These are phyloP conservation scores for Puccinia novopanici DNA, from an alignment of 1,284 basidiomycete species.

Conservation along the genomic window DNA sequence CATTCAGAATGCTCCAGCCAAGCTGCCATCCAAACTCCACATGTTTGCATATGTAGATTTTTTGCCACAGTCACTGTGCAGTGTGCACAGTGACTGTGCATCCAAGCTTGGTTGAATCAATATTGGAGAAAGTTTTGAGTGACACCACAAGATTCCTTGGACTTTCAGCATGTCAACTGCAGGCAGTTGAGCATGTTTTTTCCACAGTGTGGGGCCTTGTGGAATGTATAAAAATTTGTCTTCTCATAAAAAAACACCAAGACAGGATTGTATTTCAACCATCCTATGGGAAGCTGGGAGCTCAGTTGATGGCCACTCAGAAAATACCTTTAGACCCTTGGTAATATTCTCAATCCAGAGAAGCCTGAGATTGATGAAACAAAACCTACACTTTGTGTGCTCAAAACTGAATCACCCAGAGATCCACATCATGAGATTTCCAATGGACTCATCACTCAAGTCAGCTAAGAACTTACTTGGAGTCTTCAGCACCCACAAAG, in stretches of 20 bases:
- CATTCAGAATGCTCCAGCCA: too few species aligned
- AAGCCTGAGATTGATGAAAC: neutral
- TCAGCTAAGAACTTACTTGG: neutral
- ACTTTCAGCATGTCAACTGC: too few species aligned
- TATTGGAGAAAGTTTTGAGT: too few species aligned
- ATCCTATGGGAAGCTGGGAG: neutral
- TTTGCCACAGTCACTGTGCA: too few species aligned
- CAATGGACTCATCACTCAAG: conserved; percentile 3
- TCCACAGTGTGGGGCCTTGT: conserved; percentile 30
- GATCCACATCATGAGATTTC: conserved; percentile 3
- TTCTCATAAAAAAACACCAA: neutral
- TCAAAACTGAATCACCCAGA: conserved; percentile 2
- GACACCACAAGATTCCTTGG: too few species aligned
- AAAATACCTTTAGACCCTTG: neutral
- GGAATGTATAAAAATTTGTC: neutral
- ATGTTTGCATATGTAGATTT: too few species aligned
- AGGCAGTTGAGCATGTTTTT: too few species aligned
- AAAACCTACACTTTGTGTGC: neutral
- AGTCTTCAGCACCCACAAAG: neutral
- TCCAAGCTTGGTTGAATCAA: too few species aligned
- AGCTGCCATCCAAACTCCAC: too few species aligned
- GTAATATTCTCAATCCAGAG: neutral
- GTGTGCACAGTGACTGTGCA: too few species aligned
- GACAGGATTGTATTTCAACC: neutral
- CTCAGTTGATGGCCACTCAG: neutral